These are phyloP conservation scores for Blastobotrys capitulatus DNA, from an alignment of 1,139 yeast species.

Conservation along the genomic window DNA sequence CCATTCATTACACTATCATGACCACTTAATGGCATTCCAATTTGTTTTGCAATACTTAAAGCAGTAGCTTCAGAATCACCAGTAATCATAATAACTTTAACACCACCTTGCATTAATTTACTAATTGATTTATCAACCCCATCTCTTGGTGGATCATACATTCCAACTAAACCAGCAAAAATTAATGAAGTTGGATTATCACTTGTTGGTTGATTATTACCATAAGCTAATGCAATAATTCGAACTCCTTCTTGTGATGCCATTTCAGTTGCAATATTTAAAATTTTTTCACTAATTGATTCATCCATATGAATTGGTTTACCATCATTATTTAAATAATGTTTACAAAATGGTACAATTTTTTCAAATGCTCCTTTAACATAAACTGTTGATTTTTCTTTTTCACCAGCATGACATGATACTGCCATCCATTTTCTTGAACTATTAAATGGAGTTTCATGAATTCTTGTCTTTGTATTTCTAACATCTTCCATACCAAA, in stretches of 20 bases:
- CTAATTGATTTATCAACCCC: constrained; percentile 70
- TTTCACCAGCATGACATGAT: constrained; percentile 55
- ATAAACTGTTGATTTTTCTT: constrained; percentile 50
- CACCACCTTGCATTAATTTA: constrained; percentile 80
- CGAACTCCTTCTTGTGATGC: constrained; percentile 77
- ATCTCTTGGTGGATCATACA: constrained; percentile 96
- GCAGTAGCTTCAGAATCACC: constrained; percentile 98
- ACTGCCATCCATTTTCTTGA: constrained; percentile 87
- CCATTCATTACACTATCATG: constrained; percentile 62
- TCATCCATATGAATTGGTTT: constrained; percentile 47
- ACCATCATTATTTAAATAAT: constrained; percentile 56
- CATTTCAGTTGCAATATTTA: constrained; percentile 53
- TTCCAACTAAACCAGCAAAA: constrained; percentile 83
- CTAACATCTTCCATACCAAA: constrained; percentile 72
- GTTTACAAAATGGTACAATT: constrained; percentile 56
- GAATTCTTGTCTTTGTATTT: constrained; percentile 49
- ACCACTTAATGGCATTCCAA: constrained; percentile 73
- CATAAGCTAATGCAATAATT: constrained; percentile 74
- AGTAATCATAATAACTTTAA: constrained; percentile 93
- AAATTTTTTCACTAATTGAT: constrained; percentile 42
- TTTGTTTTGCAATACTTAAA: constrained; percentile 77
- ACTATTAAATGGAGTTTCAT: constrained; percentile 83
- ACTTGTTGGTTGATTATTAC: constrained; percentile 34
- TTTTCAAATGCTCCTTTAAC: constrained; percentile 89
- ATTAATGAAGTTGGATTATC: constrained; percentile 43